Base-by-base conservation (phyloP, 169 alveolate species). In the Nephromyces sp. region DNA sequence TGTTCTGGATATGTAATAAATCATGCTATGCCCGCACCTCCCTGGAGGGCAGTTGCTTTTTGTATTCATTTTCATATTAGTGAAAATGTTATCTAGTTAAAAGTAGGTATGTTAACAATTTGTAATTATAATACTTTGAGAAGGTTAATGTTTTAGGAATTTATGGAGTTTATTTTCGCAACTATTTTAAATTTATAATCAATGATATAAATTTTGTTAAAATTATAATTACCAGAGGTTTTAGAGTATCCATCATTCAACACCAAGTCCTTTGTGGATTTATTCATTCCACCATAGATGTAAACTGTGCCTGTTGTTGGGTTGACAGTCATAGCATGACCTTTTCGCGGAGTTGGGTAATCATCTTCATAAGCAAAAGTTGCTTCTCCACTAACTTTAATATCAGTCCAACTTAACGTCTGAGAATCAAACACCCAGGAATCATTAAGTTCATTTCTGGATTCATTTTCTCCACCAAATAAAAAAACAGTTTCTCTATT, bases 401-500 rank as follows among this genome's bases (percentile, higher is more conserved):
- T n/a, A n/a, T n/a, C n/a, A n/a, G n/a, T n/a, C n/a, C n/a, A n/a
- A n/a, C n/a, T n/a, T n/a, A n/a, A n/a, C n/a, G n/a, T n/a, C n/a
- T n/a, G n/a, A n/a, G n/a, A 6, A 32, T 72, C 66, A 28, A 72
- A 72, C n/a, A 22, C 35, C 78, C 78, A 72, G 32, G 78, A 6
- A 53, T 72, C 32, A 28, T 63, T 52, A 1, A 22, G 33, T 24
- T 30, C 24, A 33, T 29, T 32, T 30, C 33, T n/a, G 1, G 6
- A 5, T 4, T 57, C 53, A 2, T 72, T 66, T 0, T 24, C 24
- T 1, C 78, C 78, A 22, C 78, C 78, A 28, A 63, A 72, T 28
- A 72, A 25, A 4, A 27, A 15, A n/a, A 66, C 69, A 29, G 72
- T 32, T 5, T 30, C 1, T 32, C 24, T 66, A 4, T n/a, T 4